A percentile compares a stretch with the other conserved stretches of the same genome.
phyloP scores from a whole-genome alignment of 1,284 basidiomycete species.

The Trichosporon faecale region DNA sequence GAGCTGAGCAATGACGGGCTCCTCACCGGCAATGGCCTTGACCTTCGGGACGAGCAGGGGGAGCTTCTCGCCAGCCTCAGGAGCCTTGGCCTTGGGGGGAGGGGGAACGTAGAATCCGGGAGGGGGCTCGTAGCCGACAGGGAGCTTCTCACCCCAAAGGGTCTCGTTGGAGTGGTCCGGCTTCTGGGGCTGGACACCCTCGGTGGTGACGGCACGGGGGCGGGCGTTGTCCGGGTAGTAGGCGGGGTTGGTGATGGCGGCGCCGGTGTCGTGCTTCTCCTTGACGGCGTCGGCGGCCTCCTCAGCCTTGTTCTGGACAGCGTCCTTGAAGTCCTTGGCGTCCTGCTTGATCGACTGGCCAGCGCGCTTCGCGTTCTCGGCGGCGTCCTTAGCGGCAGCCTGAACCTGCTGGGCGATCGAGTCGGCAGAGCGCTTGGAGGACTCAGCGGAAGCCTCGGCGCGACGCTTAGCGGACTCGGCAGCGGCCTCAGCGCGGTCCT shows the following conservation, averaged over 20 bases:
- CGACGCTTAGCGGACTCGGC: slow-evolving; percentile 25
- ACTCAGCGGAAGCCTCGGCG: slow-evolving; percentile 7
- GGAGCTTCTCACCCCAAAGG: slow-evolving; percentile 70
- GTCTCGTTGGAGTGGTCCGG: slow-evolving; percentile 52
- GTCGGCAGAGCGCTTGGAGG: slow-evolving; percentile 24
- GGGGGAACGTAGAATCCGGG: slow-evolving; percentile 66
- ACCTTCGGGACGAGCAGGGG: slow-evolving; percentile 81
- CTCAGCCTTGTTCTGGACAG: slow-evolving; percentile 24
- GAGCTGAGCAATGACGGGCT: slow-evolving; percentile 85
- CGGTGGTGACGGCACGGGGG: slow-evolving; percentile 46
- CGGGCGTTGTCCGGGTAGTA: slow-evolving; percentile 38
- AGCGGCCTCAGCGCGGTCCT: slow-evolving; percentile 24
- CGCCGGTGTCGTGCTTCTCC: slow-evolving; percentile 26
- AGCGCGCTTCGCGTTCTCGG: slow-evolving; percentile 32
- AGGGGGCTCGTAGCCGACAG: slow-evolving; percentile 85
- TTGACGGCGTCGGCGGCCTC: slow-evolving; percentile 23
- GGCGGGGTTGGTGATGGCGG: slow-evolving; percentile 31
- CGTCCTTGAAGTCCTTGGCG: slow-evolving; percentile 35
- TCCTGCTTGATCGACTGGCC: slow-evolving; percentile 24
- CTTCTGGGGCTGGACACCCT: slow-evolving; percentile 45
- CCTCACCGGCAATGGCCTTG: slow-evolving; percentile 69
- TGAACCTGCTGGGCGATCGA: slow-evolving; percentile 29
- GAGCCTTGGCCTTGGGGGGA: slow-evolving; percentile 27
- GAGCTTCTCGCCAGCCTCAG: slow-evolving; percentile 50
- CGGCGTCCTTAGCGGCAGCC: slow-evolving; percentile 22